Conservation (phyloP, 2,329 filamentous ascomycete genomes). For the Stagonosporopsis chrysanthemi region DNA sequence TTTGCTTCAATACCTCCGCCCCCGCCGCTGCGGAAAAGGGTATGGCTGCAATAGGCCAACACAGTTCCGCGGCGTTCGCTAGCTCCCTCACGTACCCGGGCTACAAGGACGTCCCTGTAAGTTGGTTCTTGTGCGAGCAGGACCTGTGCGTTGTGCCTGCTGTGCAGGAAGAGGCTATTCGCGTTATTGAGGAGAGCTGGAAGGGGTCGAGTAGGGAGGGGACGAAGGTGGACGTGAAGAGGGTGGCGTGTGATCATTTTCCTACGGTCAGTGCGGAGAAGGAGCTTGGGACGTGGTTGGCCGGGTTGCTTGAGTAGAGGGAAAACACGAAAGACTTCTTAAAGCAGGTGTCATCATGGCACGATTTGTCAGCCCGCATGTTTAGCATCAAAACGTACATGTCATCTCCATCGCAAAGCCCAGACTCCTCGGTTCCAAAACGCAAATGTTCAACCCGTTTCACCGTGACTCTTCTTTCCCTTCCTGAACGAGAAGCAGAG, state of each 20-base stretch:
- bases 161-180: constrained; percentile 41
- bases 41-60: constrained; percentile 21
- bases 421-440: too few species aligned
- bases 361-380: too few species aligned
- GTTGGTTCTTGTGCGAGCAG: constrained; percentile 49
- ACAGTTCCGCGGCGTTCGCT: constrained; percentile 46
- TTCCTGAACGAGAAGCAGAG: too few species aligned
- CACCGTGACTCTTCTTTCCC: too few species aligned
- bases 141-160: constrained; percentile 40
- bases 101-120: constrained; percentile 50
- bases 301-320: constrained; percentile 3
- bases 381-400: too few species aligned
- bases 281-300: constrained; percentile 35
- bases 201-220: constrained; percentile 37
- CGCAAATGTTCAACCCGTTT: too few species aligned
- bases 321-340: too few species aligned
- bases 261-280: constrained; percentile 34
- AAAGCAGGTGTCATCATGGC: too few species aligned
- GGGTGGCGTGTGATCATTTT: constrained; percentile 47
- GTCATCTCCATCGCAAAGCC: too few species aligned
- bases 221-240: constrained; percentile 47
- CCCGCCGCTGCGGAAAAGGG: not conserved
- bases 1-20: constrained; percentile 17
- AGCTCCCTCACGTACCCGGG: constrained; percentile 45
- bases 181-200: constrained; percentile 44